These are phyloP conservation scores for Plasmodium blacklocki DNA, from an alignment of 169 alveolate species.

Conservation along the genomic window DNA sequence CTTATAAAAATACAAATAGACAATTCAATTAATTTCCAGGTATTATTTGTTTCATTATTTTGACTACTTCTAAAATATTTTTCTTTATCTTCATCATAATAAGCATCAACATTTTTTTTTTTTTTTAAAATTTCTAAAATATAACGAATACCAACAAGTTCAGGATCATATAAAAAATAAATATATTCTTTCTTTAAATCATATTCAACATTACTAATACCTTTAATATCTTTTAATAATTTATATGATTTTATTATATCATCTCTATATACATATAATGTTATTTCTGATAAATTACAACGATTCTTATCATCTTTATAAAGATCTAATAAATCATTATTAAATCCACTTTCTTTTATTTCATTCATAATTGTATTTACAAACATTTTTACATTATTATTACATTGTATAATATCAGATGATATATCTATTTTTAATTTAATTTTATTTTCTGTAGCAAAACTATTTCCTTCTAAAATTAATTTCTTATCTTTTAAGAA, in stretches of 20 bases:
- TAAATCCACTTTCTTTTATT: slow-evolving; percentile 64
- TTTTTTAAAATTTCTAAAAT: slow-evolving; percentile 59
- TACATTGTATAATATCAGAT: background rate
- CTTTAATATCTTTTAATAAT: slow-evolving; percentile 45
- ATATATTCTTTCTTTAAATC: slow-evolving; percentile 45
- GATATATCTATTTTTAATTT: slow-evolving; percentile 46
- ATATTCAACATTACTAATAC: slow-evolving; percentile 66
- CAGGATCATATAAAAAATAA: slow-evolving; percentile 68
- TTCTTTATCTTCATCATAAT: slow-evolving; percentile 76
- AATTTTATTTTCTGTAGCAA: slow-evolving; percentile 60
- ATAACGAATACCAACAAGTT: slow-evolving; percentile 41
- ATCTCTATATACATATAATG: slow-evolving; percentile 55
- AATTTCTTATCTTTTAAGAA: slow-evolving; percentile 60
- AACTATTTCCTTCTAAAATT: slow-evolving; percentile 58
- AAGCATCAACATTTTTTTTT: slow-evolving; percentile 69
- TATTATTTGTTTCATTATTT: slow-evolving; percentile 55
- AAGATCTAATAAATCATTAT: slow-evolving; percentile 47
- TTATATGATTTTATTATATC: slow-evolving; percentile 67
- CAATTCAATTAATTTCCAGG: slow-evolving; percentile 52
- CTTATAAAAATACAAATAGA: slow-evolving; percentile 42
- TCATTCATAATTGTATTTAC: slow-evolving; percentile 65
- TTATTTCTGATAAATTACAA: slow-evolving; percentile 42
- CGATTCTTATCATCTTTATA: slow-evolving; percentile 56
- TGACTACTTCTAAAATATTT: slow-evolving; percentile 56
- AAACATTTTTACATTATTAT: slow-evolving; percentile 25